Conservation (phyloP, 1,139 yeast genomes). For the Debaryomyces singareniensis region DNA sequence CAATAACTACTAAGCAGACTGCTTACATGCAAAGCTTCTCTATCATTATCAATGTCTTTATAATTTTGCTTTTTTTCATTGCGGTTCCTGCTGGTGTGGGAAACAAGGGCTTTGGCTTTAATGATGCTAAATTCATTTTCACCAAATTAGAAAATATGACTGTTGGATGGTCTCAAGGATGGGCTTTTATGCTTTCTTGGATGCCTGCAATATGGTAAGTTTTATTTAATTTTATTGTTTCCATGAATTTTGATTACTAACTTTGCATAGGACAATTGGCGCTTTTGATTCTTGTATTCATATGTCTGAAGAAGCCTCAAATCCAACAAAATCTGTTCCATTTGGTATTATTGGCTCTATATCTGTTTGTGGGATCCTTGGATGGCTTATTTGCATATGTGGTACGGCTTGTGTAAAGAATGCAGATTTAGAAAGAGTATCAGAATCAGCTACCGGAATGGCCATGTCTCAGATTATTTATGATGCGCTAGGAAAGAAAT, state of each 20-base stretch:
- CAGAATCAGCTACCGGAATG: conserved; percentile 30
- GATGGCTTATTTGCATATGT: conserved; percentile 15
- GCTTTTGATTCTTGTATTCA: conserved; percentile 28
- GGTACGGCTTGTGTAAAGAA: conserved; percentile 15
- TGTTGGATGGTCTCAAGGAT: conserved; percentile 13
- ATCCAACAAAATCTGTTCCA: conserved; percentile 22
- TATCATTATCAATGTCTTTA: conserved; percentile 12
- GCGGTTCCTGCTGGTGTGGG: conserved; percentile 23
- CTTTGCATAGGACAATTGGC: conserved; percentile 16
- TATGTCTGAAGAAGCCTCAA: conserved; percentile 24
- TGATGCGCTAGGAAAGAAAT: conserved; percentile 60
- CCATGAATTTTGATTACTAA: conserved; percentile 1
- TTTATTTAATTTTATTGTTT: background rate
- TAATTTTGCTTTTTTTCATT: conserved; percentile 14
- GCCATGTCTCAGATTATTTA: conserved; percentile 62
- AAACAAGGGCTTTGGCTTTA: conserved; percentile 8
- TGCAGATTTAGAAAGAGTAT: conserved; percentile 20
- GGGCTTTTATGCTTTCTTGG: conserved; percentile 21
- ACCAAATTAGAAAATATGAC: conserved; percentile 12
- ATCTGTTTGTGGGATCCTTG: conserved; percentile 16
- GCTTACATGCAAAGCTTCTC: conserved; percentile 16
- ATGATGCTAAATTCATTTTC: conserved; percentile 13
- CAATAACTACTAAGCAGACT: conserved; percentile 16
- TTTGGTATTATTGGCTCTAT: conserved; percentile 22
- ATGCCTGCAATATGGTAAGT: conserved; percentile 23